Percentiles rank a stretch among this genome's conserved stretches.
Evolutionary conservation across 305 asterid genomes (phyloP).

Genomic region (Salvia sclarea): DNA sequence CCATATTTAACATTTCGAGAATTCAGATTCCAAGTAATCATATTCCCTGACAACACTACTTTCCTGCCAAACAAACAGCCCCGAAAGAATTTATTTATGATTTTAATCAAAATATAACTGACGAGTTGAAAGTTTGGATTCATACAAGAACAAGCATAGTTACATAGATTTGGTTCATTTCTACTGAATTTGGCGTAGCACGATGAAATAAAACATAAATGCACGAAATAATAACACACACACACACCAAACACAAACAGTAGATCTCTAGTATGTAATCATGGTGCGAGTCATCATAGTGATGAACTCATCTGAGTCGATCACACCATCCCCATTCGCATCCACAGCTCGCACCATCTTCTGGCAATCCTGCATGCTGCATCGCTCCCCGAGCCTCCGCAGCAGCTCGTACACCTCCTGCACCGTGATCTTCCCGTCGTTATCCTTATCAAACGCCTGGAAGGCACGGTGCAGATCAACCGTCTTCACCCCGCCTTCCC

Average conservation of each 20-base stretch:
- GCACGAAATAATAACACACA: not conserved
- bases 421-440: constrained; percentile 76
- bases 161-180: no score
- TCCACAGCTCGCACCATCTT: constrained; percentile 87
- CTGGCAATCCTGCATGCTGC: constrained; percentile 66
- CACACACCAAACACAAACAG: not conserved
- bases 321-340: constrained; percentile 80
- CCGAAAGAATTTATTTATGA: no score
- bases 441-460: constrained; percentile 63
- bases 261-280: constrained; percentile 24
- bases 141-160: not conserved
- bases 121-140: not conserved
- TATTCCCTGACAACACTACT: no score
- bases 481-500: constrained; percentile 67
- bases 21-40: no score
- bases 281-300: constrained; percentile 80
- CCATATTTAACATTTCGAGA: no score
- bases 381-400: constrained; percentile 67
- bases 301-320: constrained; percentile 82
- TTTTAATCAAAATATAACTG: no score
- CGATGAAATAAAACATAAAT: not conserved
- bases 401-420: constrained; percentile 71
- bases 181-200: not conserved
- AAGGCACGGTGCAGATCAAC: constrained; percentile 68
- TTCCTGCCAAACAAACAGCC: no score